Conservation (phyloP, 1,139 yeast genomes). For the Meyerozyma sp. region DNA sequence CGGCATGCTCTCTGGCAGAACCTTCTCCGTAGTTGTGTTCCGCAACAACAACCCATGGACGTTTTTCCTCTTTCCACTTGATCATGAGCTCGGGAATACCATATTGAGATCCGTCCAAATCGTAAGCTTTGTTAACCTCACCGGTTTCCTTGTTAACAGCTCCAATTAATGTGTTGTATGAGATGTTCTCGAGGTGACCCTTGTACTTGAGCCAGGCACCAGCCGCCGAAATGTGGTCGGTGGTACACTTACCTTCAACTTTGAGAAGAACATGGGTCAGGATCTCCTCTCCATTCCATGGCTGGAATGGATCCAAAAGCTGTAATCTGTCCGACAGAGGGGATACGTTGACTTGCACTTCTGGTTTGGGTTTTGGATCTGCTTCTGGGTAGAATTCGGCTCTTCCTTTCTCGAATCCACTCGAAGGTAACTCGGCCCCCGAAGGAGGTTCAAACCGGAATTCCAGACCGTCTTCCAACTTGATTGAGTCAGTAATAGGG, state of each 20-base stretch:
- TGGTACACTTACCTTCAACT: constrained; percentile 97
- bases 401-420: constrained; percentile 82
- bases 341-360: constrained; percentile 65
- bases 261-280: constrained; percentile 71
- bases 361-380: constrained; percentile 67
- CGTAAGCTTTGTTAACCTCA: constrained; percentile 86
- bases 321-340: constrained; percentile 69
- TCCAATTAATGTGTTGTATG: constrained; percentile 92
- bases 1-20: constrained; percentile 98
- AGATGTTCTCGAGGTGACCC: constrained; percentile 94
- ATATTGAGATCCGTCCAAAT: constrained; percentile 70
- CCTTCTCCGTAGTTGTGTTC: constrained; percentile 99
- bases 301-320: constrained; percentile 77
- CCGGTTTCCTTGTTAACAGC: constrained; percentile 97
- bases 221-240: constrained; percentile 98
- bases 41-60: constrained; percentile 94
- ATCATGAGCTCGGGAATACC: constrained; percentile 96
- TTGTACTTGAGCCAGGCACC: constrained; percentile 99
- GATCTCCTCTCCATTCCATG: constrained; percentile 84
- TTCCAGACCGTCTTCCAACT: constrained; percentile 55
- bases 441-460: constrained; percentile 67
- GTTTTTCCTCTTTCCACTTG: constrained; percentile 79
- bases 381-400: constrained; percentile 78
- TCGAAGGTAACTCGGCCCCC: constrained; percentile 80
- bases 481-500: constrained; percentile 75